Percentiles rank a stretch among this genome's conserved stretches.
Evolutionary conservation across 1,139 yeast species (phyloP).

Genomic region (Yamadazyma blattariae): DNA sequence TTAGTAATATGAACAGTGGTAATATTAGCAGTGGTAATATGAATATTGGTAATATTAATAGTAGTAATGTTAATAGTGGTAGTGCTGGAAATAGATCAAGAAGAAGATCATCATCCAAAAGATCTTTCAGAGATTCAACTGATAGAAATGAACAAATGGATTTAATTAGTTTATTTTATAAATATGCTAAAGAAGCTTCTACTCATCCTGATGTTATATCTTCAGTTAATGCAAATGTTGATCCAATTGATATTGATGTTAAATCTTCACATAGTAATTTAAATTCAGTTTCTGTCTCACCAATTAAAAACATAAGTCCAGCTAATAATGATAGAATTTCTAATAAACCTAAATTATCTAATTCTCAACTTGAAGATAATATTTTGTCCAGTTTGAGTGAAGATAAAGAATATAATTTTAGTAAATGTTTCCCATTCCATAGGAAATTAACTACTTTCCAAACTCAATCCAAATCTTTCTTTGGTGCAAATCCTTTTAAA

Average conservation of each 20-base stretch:
- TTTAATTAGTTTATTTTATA: conserved; percentile 37
- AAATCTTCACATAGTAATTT: conserved; percentile 2
- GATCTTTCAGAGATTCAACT: conserved; percentile 15
- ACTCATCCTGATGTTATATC: conserved; percentile 5
- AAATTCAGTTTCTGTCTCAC: conserved; percentile 16
- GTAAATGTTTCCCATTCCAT: conserved; percentile 80
- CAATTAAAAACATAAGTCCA: conserved; percentile 11
- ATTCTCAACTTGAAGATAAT: conserved; percentile 19
- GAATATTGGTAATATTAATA: background rate
- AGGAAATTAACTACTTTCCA: conserved; percentile 63
- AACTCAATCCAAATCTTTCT: conserved; percentile 57
- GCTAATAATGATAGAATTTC: background rate
- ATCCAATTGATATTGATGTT: conserved; percentile 15
- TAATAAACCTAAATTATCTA: conserved; percentile 7
- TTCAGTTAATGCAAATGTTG: conserved; percentile 4
- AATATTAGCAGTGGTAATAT: too few relatives aligned
- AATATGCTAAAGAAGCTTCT: conserved; percentile 41
- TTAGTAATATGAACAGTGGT: background rate
- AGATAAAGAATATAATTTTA: conserved; percentile 61
- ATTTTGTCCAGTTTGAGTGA: conserved; percentile 30
- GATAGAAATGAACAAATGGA: conserved; percentile 28
- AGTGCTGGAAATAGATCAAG: conserved; percentile 7
- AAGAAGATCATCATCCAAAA: conserved; percentile 24
- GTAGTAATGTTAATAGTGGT: background rate
- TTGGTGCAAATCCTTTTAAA: conserved; percentile 33